phyloP scores from a whole-genome alignment of 2,329 filamentous ascomycete species.

The Colletotrichum tropicicola region DNA sequence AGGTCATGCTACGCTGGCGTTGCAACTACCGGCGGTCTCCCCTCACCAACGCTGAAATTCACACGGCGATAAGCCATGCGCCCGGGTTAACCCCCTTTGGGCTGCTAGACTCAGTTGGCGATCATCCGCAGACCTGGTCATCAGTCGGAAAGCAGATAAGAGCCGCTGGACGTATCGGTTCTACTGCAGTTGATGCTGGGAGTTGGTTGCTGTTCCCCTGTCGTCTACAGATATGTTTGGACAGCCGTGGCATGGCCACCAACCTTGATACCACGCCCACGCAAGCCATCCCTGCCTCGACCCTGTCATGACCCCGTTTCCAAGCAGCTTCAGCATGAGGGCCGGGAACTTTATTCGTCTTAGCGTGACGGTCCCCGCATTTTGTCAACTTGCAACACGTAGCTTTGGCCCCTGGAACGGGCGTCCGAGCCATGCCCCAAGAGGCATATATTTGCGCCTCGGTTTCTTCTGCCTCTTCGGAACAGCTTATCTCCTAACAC shows the following conservation, averaged over 20 bases:
- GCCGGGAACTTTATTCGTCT: neutral
- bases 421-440: slow-evolving; percentile 10
- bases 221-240: too few relatives aligned
- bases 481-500: neutral
- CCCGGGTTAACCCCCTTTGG: neutral
- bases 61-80: neutral
- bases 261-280: neutral
- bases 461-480: slow-evolving; percentile 5
- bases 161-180: neutral
- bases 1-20: neutral
- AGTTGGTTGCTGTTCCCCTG: too few relatives aligned
- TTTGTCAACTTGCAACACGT: neutral
- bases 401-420: neutral
- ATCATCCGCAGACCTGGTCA: neutral
- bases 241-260: neutral
- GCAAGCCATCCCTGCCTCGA: neutral
- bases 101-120: neutral
- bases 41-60: neutral
- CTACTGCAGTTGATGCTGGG: too few relatives aligned
- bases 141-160: neutral
- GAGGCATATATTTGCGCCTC: slow-evolving; percentile 26
- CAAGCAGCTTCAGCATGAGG: slow-evolving; percentile 1
- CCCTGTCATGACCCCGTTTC: neutral
- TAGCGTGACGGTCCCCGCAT: neutral
- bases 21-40: neutral